Evolutionary conservation across 2,329 filamentous ascomycete species (phyloP).

Genomic region (Monilinia laxa): DNA sequence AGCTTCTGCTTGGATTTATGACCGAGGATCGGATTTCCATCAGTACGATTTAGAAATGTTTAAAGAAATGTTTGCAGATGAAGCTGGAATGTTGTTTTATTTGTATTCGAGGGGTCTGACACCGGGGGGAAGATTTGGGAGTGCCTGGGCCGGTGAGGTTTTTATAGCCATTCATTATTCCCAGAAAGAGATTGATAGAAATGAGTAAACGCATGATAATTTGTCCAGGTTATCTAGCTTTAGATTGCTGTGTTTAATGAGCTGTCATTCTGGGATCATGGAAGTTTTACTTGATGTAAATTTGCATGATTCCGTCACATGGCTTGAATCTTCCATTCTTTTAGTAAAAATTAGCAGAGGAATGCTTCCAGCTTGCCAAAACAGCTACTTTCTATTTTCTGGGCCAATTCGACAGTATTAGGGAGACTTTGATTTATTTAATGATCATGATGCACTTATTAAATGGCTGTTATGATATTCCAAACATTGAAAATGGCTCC

Average conservation of each 20-base stretch:
- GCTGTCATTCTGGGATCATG: no score
- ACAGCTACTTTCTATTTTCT: background rate
- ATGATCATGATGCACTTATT: background rate
- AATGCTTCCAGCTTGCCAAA: background rate
- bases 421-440: no score
- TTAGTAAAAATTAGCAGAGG: background rate
- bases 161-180: no score
- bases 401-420: no score
- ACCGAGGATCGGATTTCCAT: constrained; percentile 13
- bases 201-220: background rate
- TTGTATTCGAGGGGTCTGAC: constrained; percentile 1
- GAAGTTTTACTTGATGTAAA: background rate
- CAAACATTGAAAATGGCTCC: background rate
- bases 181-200: background rate
- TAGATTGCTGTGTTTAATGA: background rate
- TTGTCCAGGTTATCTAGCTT: no score
- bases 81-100: constrained; percentile 4
- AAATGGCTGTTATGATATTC: background rate
- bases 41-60: constrained; percentile 9
- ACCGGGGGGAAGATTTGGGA: background rate
- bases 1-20: background rate
- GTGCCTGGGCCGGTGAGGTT: background rate
- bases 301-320: no score
- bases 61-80: constrained; percentile 8
- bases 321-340: background rate